Base-by-base conservation (phyloP, 2,329 filamentous ascomycete genomes). In the Epichloe gansuensis region DNA sequence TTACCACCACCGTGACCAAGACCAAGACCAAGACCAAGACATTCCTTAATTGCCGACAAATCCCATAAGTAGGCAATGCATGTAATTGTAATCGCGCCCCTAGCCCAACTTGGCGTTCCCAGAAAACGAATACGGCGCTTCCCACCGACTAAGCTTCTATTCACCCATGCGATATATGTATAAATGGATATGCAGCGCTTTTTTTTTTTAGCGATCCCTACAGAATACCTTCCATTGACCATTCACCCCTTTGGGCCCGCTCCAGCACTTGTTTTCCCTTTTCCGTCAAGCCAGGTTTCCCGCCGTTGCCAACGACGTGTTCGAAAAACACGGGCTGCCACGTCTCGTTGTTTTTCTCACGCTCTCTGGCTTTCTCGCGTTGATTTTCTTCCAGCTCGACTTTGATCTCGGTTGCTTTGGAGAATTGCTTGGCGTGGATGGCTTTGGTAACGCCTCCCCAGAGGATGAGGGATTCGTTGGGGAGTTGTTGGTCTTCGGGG, bases 311-410 rank as follows among this genome's bases (percentile, higher is more conserved):
- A 9, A 72, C 74, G 51, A 71, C 68, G 61, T 79, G 75, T 59
- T 72, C 82, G 69, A 98, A 98, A 71, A 95, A 98, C 43, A 89
- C 76, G n/a, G 93, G 93, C 58, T 83, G 75, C 82, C 87, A 98
- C 36, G 80, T 77, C 53, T 79, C 76, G 12, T 82, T 79, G 13
- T 76, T 77, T 44, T 76, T 76, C 64, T 91, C 85, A 43, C 93
- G 77, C 64, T 91, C 82, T 25, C 88, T 82, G 1, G 88, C 90
- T 70, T 88, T 91, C 61, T 87, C 80, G 35, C 93, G 78, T 71
- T 98, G 93, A 43, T 77, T 76, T 67, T 98, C 93, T 68, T 98
- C 93, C 11, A 98, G 80, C 61, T 95, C 89, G 54, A 89, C 81
- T 73, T 98, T 98, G 56, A 93, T 72, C 21, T 78, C 81, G 23